These are phyloP conservation scores for Solanum sitiens DNA, from an alignment of 257 asterid species.

Conservation along the genomic window DNA sequence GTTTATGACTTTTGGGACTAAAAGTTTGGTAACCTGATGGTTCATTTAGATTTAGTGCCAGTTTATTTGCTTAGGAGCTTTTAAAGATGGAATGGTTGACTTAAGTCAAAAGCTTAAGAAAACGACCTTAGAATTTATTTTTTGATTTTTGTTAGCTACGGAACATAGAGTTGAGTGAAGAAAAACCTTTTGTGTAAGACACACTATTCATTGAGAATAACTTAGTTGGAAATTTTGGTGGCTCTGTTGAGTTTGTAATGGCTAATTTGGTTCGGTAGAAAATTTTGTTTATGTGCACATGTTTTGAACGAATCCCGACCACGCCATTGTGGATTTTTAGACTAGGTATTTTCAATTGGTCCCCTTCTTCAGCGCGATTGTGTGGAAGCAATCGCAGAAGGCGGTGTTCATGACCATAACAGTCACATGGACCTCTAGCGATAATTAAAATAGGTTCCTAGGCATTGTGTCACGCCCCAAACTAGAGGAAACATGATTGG, in stretches of 20 bases:
- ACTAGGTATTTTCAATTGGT: neutral
- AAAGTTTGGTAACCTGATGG: too few relatives aligned
- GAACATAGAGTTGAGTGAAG: neutral
- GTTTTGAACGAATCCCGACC: neutral
- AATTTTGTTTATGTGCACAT: accelerated
- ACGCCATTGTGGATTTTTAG: too few relatives aligned
- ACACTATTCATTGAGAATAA: neutral
- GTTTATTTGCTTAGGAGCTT: neutral
- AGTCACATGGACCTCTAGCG: neutral
- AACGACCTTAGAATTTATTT: neutral
- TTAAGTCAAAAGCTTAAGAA: too few relatives aligned
- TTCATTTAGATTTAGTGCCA: neutral
- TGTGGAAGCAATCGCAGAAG: neutral
- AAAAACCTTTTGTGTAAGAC: neutral
- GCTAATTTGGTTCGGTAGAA: neutral
- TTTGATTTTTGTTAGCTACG: neutral
- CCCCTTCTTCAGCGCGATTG: neutral
- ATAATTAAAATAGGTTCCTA: neutral
- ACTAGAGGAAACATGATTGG: too few relatives aligned
- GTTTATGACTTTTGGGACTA: neutral
- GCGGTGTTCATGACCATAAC: neutral
- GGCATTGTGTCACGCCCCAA: neutral
- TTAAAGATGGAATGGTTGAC: neutral
- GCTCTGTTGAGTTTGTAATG: neutral
- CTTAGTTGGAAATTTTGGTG: neutral